Evolutionary conservation across 2,329 filamentous ascomycete species (phyloP).

Genomic region (Colletotrichum incanum): DNA sequence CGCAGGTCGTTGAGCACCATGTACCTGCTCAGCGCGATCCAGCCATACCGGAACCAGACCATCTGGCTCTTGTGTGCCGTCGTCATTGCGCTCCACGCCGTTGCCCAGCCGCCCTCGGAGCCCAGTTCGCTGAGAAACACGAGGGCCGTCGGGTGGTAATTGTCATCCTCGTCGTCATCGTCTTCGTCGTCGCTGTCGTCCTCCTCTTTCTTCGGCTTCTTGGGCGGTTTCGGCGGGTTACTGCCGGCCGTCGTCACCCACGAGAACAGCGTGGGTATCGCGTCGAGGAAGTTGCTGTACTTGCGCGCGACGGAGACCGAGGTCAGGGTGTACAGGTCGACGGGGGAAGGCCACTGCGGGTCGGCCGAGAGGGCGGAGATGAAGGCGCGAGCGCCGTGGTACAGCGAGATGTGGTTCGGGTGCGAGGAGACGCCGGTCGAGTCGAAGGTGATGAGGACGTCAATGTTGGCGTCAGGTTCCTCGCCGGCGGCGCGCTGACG

Average conservation of each 20-base stretch:
- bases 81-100: constrained; percentile 90
- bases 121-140: constrained; percentile 82
- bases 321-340: constrained; percentile 89
- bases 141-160: constrained; percentile 70
- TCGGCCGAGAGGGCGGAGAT: constrained; percentile 74
- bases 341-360: constrained; percentile 78
- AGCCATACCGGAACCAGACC: constrained; percentile 98
- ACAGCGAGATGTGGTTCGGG: constrained; percentile 93
- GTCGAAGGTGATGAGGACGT: constrained; percentile 94
- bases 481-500: constrained; percentile 51
- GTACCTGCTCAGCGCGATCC: constrained; percentile 92
- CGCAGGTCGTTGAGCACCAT: constrained; percentile 95
- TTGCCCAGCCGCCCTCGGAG: constrained; percentile 64
- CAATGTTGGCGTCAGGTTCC: constrained; percentile 72
- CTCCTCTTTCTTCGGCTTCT: constrained; percentile 42
- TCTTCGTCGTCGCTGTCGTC: constrained; percentile 50
- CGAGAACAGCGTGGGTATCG: constrained; percentile 77
- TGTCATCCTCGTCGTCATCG: constrained; percentile 50
- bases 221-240: constrained; percentile 34
- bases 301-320: constrained; percentile 83
- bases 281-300: constrained; percentile 84
- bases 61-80: constrained; percentile 94
- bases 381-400: constrained; percentile 85
- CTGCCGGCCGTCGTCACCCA: constrained; percentile 61
- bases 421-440: constrained; percentile 85